Evolutionary conservation across 371 early-diverging fungal genomes (phyloP).

Genomic region (Rhizomucor miehei): DNA sequence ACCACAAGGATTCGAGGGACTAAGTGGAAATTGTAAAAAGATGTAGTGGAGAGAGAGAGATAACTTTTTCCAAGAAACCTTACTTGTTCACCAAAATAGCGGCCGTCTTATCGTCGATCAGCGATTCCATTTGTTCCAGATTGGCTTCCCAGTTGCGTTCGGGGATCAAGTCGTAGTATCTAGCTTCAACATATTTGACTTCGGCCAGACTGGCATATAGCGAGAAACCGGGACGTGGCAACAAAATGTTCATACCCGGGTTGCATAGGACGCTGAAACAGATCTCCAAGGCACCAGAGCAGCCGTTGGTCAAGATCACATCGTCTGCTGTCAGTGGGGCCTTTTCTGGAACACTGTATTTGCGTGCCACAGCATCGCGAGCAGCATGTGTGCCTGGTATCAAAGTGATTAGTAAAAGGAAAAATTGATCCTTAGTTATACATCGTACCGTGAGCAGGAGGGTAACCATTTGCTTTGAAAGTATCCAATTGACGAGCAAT

Average conservation of each 20-base stretch:
- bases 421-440: not conserved
- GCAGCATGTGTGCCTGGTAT: constrained; percentile 56
- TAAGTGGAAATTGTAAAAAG: not conserved
- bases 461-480: constrained; percentile 83
- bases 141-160: constrained; percentile 86
- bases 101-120: constrained; percentile 80
- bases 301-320: constrained; percentile 83
- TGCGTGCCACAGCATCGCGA: constrained; percentile 77
- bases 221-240: constrained; percentile 90
- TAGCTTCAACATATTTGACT: constrained; percentile 72
- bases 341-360: constrained; percentile 52
- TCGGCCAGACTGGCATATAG: constrained; percentile 84
- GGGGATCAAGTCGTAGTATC: constrained; percentile 78
- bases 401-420: not conserved
- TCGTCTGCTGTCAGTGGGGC: constrained; percentile 75
- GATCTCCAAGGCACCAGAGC: constrained; percentile 83
- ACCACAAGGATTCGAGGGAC: constrained; percentile 89
- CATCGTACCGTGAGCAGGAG: constrained; percentile 80
- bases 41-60: not conserved
- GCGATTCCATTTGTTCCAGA: constrained; percentile 72
- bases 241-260: constrained; percentile 79
- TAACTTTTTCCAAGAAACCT: constrained; percentile 1
- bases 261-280: constrained; percentile 73
- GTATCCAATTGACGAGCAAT: constrained; percentile 62
- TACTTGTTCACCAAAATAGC: constrained; percentile 86